A percentile compares a stretch with the other conserved stretches of the same genome.
Evolutionary conservation across 148 eudicot genomes (phyloP).

Genomic region (Cornus florida): DNA sequence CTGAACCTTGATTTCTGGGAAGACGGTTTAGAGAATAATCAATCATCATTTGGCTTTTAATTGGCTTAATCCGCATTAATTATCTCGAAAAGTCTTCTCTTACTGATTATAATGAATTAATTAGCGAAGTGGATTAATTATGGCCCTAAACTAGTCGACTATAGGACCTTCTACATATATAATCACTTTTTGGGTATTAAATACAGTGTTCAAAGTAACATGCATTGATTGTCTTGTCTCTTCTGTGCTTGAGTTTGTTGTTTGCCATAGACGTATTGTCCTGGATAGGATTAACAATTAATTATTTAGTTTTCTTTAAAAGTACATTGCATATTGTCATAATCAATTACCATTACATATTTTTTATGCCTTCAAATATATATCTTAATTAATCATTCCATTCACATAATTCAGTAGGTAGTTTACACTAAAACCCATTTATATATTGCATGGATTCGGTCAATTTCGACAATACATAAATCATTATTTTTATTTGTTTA

Average conservation of each 20-base stretch:
- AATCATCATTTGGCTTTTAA: conserved; percentile 20
- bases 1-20: conserved; percentile 26
- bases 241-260: not conserved
- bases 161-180: not conserved
- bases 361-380: too few species aligned
- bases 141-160: not conserved
- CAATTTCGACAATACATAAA: too few species aligned
- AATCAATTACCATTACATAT: not conserved
- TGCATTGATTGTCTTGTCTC: not conserved
- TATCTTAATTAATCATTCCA: too few species aligned
- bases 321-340: not conserved
- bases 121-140: not conserved
- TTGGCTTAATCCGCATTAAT: conserved; percentile 11
- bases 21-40: conserved; percentile 19
- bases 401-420: too few species aligned
- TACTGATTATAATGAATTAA: not conserved
- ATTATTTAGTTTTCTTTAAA: conserved; percentile 4
- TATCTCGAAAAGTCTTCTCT: not conserved
- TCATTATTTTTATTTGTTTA: too few species aligned
- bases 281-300: not conserved
- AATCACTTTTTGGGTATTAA: not conserved
- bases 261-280: not conserved
- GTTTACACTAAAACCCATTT: too few species aligned
- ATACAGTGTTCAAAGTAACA: not conserved
- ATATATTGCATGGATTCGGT: too few species aligned